phyloP scores from a whole-genome alignment of 1,284 basidiomycete species.

The Apiotrichum sp. region DNA sequence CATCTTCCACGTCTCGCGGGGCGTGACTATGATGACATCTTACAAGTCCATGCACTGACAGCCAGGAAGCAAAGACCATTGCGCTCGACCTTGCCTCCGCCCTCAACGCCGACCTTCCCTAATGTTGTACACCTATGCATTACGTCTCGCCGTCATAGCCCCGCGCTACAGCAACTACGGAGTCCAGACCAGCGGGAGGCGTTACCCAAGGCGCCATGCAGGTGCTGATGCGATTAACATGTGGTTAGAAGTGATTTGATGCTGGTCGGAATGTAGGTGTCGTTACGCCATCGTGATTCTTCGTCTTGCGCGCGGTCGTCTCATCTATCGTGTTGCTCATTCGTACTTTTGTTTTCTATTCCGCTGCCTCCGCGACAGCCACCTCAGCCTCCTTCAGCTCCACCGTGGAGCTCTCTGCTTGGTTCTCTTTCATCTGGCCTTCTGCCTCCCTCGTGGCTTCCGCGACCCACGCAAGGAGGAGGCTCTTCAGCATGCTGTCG shows the following conservation, averaged over 20 bases:
- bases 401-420: too few species aligned
- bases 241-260: not conserved
- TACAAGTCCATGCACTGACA: not conserved
- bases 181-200: too few species aligned
- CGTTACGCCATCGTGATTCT: too few species aligned
- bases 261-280: too few species aligned
- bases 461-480: conserved; percentile 33
- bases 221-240: too few species aligned
- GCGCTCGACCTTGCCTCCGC: conserved; percentile 10
- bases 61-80: conserved; percentile 11
- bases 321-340: too few species aligned
- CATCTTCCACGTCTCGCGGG: not conserved
- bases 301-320: too few species aligned
- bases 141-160: not conserved
- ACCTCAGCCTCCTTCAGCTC: too few species aligned
- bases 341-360: too few species aligned
- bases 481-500: conserved; percentile 28
- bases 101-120: conserved; percentile 15
- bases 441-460: conserved; percentile 25
- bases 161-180: too few species aligned
- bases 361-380: too few species aligned
- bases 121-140: conserved; percentile 14
- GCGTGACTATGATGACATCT: not conserved
- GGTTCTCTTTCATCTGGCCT: not conserved
- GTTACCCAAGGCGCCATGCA: too few species aligned